Conservation (phyloP, 1,139 yeast genomes). For the Kurtzmaniella quercitrusa region DNA sequence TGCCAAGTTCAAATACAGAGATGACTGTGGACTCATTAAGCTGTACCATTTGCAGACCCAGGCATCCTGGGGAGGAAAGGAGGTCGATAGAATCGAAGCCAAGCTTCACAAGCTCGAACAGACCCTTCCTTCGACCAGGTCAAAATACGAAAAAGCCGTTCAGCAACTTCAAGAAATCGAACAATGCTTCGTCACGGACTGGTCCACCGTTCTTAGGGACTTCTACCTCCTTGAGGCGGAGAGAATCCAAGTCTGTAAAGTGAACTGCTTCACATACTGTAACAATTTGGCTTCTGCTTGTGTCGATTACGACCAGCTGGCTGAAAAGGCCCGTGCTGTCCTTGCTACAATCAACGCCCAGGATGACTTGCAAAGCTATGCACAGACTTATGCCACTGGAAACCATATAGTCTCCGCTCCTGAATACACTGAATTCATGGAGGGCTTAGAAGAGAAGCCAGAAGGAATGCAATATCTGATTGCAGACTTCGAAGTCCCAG, state of each 20-base stretch:
- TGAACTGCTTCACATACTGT: slow-evolving; percentile 80
- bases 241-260: slow-evolving; percentile 68
- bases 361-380: slow-evolving; percentile 56
- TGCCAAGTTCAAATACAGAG: slow-evolving; percentile 52
- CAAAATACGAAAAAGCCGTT: slow-evolving; percentile 58
- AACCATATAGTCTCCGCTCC: slow-evolving; percentile 57
- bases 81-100: slow-evolving; percentile 60
- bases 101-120: slow-evolving; percentile 56
- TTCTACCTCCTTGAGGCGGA: slow-evolving; percentile 77
- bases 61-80: slow-evolving; percentile 68
- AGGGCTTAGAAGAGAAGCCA: slow-evolving; percentile 27
- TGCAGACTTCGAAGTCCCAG: slow-evolving; percentile 36
- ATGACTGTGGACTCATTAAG: slow-evolving; percentile 56
- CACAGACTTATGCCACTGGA: slow-evolving; percentile 62
- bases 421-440: slow-evolving; percentile 35
- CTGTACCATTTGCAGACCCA: slow-evolving; percentile 60
- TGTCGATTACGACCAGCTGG: slow-evolving; percentile 72
- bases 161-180: slow-evolving; percentile 61
- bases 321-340: slow-evolving; percentile 63
- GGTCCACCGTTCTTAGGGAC: slow-evolving; percentile 67
- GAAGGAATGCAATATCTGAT: slow-evolving; percentile 17
- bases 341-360: slow-evolving; percentile 67
- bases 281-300: slow-evolving; percentile 74
- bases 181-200: slow-evolving; percentile 72
- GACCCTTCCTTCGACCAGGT: slow-evolving; percentile 44